Percentiles rank a stretch among this genome's conserved stretches.
Conservation (phyloP, 208 protist genomes). For the Wallacemonas sp. region DNA sequence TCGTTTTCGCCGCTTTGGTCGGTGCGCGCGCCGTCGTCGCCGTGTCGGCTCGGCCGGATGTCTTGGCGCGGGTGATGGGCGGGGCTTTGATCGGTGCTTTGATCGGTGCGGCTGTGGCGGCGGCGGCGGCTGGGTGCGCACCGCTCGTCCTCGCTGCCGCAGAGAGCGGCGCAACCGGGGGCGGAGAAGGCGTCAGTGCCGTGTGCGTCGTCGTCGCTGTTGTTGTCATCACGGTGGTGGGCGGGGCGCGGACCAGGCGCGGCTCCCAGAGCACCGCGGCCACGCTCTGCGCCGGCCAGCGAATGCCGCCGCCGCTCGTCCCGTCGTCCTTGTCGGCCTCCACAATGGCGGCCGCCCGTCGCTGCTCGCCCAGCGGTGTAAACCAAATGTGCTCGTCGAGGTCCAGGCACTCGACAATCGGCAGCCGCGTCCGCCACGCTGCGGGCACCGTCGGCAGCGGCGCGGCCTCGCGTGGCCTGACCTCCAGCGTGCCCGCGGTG, state of each 20-base stretch:
- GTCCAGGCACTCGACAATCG: constrained; percentile 26
- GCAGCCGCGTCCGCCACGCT: constrained; percentile 16
- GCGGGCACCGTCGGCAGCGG: constrained; percentile 14
- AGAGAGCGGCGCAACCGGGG: neutral
- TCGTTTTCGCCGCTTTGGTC: neutral
- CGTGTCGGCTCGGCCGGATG: too few relatives aligned
- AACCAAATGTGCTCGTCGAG: constrained; percentile 19
- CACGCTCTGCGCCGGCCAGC: constrained; percentile 18
- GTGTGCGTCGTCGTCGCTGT: neutral
- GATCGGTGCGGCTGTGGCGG: too few relatives aligned
- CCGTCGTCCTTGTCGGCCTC: neutral
- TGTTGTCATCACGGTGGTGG: neutral
- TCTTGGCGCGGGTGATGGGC: too few relatives aligned
- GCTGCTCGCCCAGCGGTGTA: constrained; percentile 18
- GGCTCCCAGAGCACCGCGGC: constrained; percentile 18
- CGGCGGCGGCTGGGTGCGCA: neutral
- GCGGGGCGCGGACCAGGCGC: neutral
- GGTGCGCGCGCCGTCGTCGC: neutral
- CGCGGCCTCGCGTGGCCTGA: constrained; percentile 13
- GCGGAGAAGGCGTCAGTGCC: neutral
- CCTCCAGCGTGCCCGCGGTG: too few relatives aligned
- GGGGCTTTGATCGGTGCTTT: too few relatives aligned
- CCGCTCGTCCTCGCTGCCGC: neutral
- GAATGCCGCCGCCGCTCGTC: constrained; percentile 15
- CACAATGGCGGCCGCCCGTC: constrained; percentile 9